Base-by-base conservation (phyloP, 306 rosid genomes). In the Malus orientalis region DNA sequence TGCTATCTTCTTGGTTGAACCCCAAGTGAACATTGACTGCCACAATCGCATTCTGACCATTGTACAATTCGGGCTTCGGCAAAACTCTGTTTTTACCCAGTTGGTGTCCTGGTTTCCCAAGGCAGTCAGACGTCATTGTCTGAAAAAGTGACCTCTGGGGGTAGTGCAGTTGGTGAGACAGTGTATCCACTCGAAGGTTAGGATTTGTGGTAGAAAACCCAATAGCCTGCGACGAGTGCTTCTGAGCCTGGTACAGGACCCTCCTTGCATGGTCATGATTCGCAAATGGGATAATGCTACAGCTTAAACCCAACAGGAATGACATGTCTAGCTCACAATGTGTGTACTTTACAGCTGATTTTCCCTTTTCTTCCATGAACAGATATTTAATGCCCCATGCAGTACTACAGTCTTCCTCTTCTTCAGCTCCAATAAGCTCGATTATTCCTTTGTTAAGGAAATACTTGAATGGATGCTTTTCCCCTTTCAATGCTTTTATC, bases 201-300 rank as follows among this genome's bases (percentile, higher is more conserved):
- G 97, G 96, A 79, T 96, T 92, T 22, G 86, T 81, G 0, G 97
- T 88, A 6, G 97, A 81, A 75, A 77, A 92, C 20, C 99, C 99
- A 82, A 96, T 96, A 1, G 99, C 99, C 72, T 96, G 99, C 57
- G 91, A 89, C 38, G 96, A 96, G 86, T 96, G 99, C 85, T 96
- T 96, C 83, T 96, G 99, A 5, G 98, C 85, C 69, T 96, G 99
- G 77, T 87, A 96, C 3, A 96, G 89, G 22, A 88, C 97, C 83
- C 99, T 92, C 82, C 96, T 84, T 18, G 99, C 98, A 80, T 96
- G 99, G 74, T 96, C 98, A 79, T 96, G 99, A 83, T 96, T 96
- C 2, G 97, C 96, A 87, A 87, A 96, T 13, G 99, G 98, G 71
- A 92, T 79, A 72, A 96, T 85, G 45, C 93, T 88, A 69, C 97